phyloP scores from a whole-genome alignment of 352 stramenopile genomes.

The Saprolegnia diclina region DNA sequence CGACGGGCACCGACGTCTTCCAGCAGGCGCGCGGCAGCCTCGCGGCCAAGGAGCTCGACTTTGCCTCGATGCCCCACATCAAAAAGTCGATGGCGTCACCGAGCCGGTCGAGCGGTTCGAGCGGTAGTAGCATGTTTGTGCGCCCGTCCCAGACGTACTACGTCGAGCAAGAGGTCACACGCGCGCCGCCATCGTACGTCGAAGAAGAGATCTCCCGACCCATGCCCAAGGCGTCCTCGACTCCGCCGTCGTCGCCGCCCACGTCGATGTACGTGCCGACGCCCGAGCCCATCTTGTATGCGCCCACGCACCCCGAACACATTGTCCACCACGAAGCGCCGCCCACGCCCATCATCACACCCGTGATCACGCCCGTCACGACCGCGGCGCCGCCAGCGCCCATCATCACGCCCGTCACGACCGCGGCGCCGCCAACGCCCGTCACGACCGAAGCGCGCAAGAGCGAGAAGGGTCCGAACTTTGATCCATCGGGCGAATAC shows the following conservation, averaged over 20 bases:
- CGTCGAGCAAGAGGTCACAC: background rate
- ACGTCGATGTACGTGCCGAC: background rate
- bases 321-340: background rate
- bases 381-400: too few relatives aligned
- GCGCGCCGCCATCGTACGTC: background rate
- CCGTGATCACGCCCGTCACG: too few relatives aligned
- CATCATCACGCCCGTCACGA: background rate
- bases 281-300: background rate
- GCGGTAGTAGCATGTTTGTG: background rate
- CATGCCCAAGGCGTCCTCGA: background rate
- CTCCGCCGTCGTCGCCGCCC: too few relatives aligned
- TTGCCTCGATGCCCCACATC: background rate
- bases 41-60: background rate
- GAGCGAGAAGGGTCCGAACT: background rate
- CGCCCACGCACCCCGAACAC: background rate
- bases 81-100: background rate
- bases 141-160: background rate
- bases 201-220: background rate
- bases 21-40: background rate
- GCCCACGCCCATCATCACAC: background rate
- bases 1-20: background rate
- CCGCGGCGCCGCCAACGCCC: too few relatives aligned
- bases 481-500: background rate
- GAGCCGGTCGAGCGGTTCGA: background rate
- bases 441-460: too few relatives aligned